A percentile compares a stretch with the other conserved stretches of the same genome.
Conservation (phyloP, 164 flowering plant genomes). For the Houttuynia cordata region DNA sequence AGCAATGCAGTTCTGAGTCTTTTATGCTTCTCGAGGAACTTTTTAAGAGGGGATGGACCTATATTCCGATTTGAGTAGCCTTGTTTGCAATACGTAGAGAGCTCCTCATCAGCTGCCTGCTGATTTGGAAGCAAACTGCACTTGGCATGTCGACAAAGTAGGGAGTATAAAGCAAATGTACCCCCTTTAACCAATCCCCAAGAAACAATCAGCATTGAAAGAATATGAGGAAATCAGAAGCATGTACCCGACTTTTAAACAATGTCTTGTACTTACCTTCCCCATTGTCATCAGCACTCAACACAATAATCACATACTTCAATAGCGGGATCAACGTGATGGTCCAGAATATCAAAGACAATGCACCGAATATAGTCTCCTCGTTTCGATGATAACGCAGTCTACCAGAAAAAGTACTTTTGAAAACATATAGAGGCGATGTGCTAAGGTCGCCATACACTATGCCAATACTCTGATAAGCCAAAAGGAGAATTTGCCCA, state of each 20-base stretch:
- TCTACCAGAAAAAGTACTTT: slow-evolving; percentile 39
- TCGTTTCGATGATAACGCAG: slow-evolving; percentile 28
- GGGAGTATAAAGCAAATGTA: slow-evolving; percentile 55
- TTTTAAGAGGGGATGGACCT: slow-evolving; percentile 25
- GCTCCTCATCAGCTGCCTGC: slow-evolving; percentile 69
- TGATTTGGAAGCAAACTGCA: slow-evolving; percentile 50
- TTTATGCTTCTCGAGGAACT: slow-evolving; percentile 44
- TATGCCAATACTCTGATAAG: slow-evolving; percentile 67
- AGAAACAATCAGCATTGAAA: not conserved
- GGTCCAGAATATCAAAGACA: slow-evolving; percentile 77
- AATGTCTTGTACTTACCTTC: slow-evolving; percentile 37
- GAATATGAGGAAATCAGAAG: not conserved
- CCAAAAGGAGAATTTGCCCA: slow-evolving; percentile 29
- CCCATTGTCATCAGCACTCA: slow-evolving; percentile 64
- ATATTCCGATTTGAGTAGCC: slow-evolving; percentile 14
- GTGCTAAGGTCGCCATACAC: slow-evolving; percentile 60
- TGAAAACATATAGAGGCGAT: slow-evolving; percentile 70
- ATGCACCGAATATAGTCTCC: slow-evolving; percentile 55
- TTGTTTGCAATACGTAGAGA: slow-evolving; percentile 36
- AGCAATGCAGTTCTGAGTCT: slow-evolving; percentile 35
- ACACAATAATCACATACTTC: slow-evolving; percentile 48
- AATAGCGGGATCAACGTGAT: slow-evolving; percentile 47
- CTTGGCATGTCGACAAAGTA: slow-evolving; percentile 58
- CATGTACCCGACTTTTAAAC: not conserved
- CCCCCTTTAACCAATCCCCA: slow-evolving; percentile 37